Evolutionary conservation across 805 yeast species (phyloP).

Genomic region (Wickerhamomyces mucosus): DNA sequence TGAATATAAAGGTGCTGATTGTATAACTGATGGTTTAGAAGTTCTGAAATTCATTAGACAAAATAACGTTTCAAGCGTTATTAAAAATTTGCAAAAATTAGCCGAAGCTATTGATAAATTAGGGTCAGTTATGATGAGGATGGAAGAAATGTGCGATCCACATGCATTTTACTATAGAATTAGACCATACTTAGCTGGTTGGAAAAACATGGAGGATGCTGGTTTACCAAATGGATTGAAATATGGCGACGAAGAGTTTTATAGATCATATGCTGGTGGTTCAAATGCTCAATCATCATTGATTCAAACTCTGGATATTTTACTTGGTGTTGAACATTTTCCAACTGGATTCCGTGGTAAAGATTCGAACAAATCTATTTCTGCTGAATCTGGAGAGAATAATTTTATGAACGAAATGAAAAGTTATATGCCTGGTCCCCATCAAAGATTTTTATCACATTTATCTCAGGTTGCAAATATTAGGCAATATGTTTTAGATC

Average conservation of each 20-base stretch:
- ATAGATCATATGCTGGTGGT: slow-evolving; percentile 71
- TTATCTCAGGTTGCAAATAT: slow-evolving; percentile 49
- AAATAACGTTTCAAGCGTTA: slow-evolving; percentile 32
- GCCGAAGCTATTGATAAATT: slow-evolving; percentile 71
- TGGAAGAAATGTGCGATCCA: slow-evolving; percentile 95
- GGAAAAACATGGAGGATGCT: slow-evolving; percentile 84
- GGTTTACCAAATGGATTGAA: slow-evolving; percentile 74
- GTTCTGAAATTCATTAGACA: slow-evolving; percentile 50
- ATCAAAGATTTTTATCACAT: slow-evolving; percentile 61
- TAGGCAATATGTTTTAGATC: slow-evolving; percentile 49
- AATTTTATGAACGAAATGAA: slow-evolving; percentile 79
- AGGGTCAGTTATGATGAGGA: slow-evolving; percentile 62
- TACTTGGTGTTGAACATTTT: slow-evolving; percentile 67
- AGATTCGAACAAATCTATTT: slow-evolving; percentile 11
- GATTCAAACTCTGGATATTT: slow-evolving; percentile 76
- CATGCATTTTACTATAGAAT: slow-evolving; percentile 80
- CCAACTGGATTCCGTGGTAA: slow-evolving; percentile 55
- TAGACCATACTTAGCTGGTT: slow-evolving; percentile 88
- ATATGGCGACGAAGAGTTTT: slow-evolving; percentile 57
- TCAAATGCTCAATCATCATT: slow-evolving; percentile 90
- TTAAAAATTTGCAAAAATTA: slow-evolving; percentile 42
- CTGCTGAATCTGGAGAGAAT: slow-evolving; percentile 24
- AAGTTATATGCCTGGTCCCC: slow-evolving; percentile 82
- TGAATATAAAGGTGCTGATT: slow-evolving; percentile 72
- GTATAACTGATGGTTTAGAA: slow-evolving; percentile 56